phyloP scores from a whole-genome alignment of 495 filamentous ascomycete genomes.

The Aspergillus sparsus region DNA sequence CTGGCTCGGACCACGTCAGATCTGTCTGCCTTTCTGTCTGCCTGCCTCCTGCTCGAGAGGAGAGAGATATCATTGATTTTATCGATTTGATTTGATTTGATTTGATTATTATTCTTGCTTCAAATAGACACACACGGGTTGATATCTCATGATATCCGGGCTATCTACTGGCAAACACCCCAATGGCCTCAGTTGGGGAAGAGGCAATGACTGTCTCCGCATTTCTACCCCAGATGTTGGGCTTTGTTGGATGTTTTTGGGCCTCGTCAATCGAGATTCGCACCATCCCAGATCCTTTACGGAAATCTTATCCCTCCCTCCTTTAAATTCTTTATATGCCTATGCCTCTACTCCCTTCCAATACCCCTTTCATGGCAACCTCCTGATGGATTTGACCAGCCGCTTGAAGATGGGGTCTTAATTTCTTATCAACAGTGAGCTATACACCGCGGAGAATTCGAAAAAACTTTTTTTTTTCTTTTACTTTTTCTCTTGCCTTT shows the following conservation, averaged over 20 bases:
- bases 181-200: not conserved
- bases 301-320: not conserved
- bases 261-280: not conserved
- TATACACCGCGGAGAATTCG: slow-evolving; percentile 1
- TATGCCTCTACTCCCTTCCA: not conserved
- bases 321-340: not conserved
- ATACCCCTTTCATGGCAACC: not conserved
- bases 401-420: not conserved
- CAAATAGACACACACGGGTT: not conserved
- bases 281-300: not conserved
- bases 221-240: slow-evolving; percentile 11
- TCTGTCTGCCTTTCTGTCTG: not conserved
- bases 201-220: slow-evolving; percentile 8
- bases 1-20: slow-evolving; percentile 6
- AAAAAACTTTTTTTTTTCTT: not conserved
- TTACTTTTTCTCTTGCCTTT: too few species aligned
- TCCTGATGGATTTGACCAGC: not conserved
- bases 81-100: not conserved
- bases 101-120: not conserved
- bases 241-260: too few species aligned
- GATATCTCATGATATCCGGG: slow-evolving; percentile 2
- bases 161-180: not conserved
- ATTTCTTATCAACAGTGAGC: not conserved
- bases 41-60: not conserved
- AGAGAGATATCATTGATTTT: not conserved